Percentiles rank a stretch among this genome's conserved stretches.
Conservation (phyloP, 148 eudicot species). For the Diospyros lotus region DNA sequence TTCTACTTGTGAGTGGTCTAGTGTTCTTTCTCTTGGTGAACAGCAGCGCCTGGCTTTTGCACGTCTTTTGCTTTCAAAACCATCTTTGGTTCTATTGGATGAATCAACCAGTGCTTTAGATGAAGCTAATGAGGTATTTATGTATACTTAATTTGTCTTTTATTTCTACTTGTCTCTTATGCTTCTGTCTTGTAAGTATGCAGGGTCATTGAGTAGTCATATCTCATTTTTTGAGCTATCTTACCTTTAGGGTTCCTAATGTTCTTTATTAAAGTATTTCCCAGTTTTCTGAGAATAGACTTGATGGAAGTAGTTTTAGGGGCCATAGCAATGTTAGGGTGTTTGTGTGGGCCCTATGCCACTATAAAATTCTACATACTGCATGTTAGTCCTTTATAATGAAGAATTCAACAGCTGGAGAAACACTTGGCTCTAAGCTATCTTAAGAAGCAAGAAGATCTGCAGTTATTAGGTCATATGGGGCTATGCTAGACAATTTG, state of each 20-base stretch:
- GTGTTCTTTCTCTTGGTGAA: constrained; percentile 93
- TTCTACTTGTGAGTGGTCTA: constrained; percentile 78
- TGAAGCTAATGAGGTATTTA: constrained; percentile 86
- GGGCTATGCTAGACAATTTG: not conserved
- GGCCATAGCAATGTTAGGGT: not conserved
- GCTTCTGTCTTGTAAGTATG: not conserved
- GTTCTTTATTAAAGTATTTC: no score
- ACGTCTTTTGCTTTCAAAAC: constrained; percentile 81
- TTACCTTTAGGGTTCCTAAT: no score
- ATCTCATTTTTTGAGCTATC: no score
- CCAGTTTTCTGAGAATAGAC: not conserved
- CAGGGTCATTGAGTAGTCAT: no score
- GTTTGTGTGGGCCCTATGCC: no score
- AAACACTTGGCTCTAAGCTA: not conserved
- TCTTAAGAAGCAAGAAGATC: constrained; percentile 3
- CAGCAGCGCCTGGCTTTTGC: constrained; percentile 99
- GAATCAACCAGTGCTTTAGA: constrained; percentile 99
- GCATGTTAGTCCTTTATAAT: not conserved
- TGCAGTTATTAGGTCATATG: not conserved
- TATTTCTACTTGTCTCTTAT: not conserved
- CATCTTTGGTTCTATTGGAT: constrained; percentile 73
- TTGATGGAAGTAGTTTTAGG: not conserved
- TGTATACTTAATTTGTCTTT: not conserved
- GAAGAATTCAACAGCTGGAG: not conserved
- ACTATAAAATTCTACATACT: not conserved